Base-by-base conservation (phyloP, 192 early-diverging fungal species). In the Entomortierella parvispora region DNA sequence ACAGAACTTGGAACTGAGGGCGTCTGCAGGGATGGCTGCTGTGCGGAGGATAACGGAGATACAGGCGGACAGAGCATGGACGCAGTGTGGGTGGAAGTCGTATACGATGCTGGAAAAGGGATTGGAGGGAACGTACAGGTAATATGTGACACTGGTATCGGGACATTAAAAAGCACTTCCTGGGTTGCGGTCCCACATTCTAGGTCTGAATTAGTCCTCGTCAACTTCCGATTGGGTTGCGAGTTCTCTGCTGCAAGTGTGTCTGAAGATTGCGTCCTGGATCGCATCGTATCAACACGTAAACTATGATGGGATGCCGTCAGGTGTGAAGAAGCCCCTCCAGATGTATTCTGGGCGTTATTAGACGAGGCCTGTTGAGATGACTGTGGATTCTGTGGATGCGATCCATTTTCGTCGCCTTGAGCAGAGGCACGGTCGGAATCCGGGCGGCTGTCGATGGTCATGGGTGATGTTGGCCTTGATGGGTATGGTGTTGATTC, bases 51-150 rank as follows among this genome's bases (percentile, higher is more conserved):
- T n/a, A n/a, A n/a, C n/a, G n/a, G n/a, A n/a, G n/a, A n/a, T n/a
- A n/a, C n/a, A 26, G 15, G 22, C 17, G 42, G 12, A 20, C 23
- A 45, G 20, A 22, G 4, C 28, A 37, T 58, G 43, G 42, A 33
- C 23, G 3, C 14, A 9, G 20, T 45, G 25, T 29, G 8, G 9
- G 22, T 31, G 6, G 26, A 53, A 3, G 20, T 31, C 20, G 59
- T 15, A 22, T 6, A 52, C 4, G 23, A 14, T 25, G 51, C n/a
- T 8, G 59, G 28, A 28, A 62, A 65, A 6, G 74, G 74, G 11
- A 68, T 58, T 11, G 74, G 74, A 5, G 74, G 74, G 37, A 68
- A 77, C 2, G 74, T 58, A 26, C 65, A 77, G 26, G 68, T 60
- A 28, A 77, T 61, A 2, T 65, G 32, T 18, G 74, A 64, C 2